phyloP scores from a whole-genome alignment of 1,284 basidiomycete species.

The Papiliotrema flavescens region DNA sequence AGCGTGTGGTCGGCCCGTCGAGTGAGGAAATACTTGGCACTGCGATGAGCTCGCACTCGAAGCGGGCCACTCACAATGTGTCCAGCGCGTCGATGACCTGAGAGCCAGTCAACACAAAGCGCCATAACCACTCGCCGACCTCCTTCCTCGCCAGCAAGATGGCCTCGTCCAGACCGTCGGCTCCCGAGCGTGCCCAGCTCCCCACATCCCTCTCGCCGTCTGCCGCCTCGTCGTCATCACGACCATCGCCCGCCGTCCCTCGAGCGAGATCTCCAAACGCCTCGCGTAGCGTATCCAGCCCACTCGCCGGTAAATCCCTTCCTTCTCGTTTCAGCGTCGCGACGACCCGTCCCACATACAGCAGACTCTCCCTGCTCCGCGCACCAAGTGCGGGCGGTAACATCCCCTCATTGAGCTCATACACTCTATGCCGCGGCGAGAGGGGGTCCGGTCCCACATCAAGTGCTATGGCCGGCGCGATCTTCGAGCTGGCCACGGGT shows the following conservation, averaged over 20 bases:
- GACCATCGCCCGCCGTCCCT: constrained; percentile 63
- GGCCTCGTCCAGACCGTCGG: not conserved
- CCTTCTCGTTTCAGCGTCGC: constrained; percentile 75
- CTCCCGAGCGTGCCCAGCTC: constrained; percentile 18
- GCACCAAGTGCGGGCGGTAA: constrained; percentile 69
- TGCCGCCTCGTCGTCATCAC: constrained; percentile 65
- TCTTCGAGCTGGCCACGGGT: constrained; percentile 50
- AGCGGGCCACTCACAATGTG: constrained; percentile 56
- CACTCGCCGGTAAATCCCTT: constrained; percentile 63
- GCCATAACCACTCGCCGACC: constrained; percentile 70
- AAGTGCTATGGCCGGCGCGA: constrained; percentile 59
- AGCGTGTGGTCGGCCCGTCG: constrained; percentile 81
- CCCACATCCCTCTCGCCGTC: constrained; percentile 37
- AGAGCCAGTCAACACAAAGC: constrained; percentile 74
- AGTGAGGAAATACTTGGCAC: constrained; percentile 78
- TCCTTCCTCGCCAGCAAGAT: constrained; percentile 24
- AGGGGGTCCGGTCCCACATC: constrained; percentile 52
- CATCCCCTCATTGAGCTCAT: constrained; percentile 57
- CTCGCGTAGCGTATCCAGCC: constrained; percentile 61
- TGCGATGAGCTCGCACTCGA: constrained; percentile 26
- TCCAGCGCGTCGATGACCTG: constrained; percentile 75
- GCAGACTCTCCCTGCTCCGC: constrained; percentile 71
- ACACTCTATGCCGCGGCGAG: constrained; percentile 34
- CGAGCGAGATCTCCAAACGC: constrained; percentile 55
- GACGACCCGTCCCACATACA: constrained; percentile 81